Conservation (phyloP, 768 basidiomycete genomes). For the Strobilomyces echinocephalus region DNA sequence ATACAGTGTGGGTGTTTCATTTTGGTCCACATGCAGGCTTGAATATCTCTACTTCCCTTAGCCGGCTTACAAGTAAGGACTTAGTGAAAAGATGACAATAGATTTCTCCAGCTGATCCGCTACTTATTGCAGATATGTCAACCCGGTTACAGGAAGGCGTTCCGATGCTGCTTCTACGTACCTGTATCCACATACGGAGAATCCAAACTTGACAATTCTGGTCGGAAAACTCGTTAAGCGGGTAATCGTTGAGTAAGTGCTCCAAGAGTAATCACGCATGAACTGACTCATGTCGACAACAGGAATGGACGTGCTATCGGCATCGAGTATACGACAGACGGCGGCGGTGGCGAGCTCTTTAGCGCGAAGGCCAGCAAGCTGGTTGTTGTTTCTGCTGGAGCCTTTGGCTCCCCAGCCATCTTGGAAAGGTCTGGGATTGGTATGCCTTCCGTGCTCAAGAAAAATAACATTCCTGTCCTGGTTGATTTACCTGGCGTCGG, state of each 20-base stretch:
- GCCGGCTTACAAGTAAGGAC: conserved; percentile 18
- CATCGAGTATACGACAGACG: not conserved
- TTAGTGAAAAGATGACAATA: not conserved
- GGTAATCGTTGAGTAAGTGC: not conserved
- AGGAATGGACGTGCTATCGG: not conserved
- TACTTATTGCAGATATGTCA: not conserved
- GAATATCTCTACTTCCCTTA: not conserved
- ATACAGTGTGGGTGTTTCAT: conserved; percentile 22
- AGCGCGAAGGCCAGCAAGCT: not conserved
- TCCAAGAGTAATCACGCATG: not conserved
- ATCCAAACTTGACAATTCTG: too few species aligned
- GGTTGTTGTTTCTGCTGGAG: conserved; percentile 3
- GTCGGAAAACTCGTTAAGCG: too few species aligned
- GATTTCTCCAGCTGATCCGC: not conserved
- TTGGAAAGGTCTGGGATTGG: conserved; percentile 10
- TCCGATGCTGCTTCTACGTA: conserved; percentile 4
- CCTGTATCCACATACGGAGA: too few species aligned
- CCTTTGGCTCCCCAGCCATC: conserved; percentile 3
- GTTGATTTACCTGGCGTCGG: conserved; percentile 6
- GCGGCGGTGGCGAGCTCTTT: not conserved
- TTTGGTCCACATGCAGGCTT: not conserved
- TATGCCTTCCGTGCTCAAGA: not conserved
- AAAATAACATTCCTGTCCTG: not conserved
- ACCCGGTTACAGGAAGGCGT: conserved; percentile 1
- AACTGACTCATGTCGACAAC: not conserved